Evolutionary conservation across 2,329 filamentous ascomycete species (phyloP).

Genomic region (Epichloe bromicola): DNA sequence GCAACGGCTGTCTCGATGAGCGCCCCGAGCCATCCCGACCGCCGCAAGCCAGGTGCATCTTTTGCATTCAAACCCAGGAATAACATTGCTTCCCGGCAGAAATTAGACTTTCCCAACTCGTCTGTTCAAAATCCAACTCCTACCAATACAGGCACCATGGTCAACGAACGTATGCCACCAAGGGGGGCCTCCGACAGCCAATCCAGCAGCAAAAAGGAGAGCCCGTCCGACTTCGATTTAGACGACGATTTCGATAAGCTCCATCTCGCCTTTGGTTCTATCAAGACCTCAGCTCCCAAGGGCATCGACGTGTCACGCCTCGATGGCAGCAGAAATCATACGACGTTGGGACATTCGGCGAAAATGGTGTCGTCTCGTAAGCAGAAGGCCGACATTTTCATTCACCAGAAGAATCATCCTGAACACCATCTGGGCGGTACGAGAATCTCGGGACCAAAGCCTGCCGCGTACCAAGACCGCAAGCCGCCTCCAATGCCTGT

Average conservation of each 20-base stretch:
- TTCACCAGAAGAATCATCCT: slow-evolving; percentile 39
- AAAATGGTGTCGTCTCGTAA: slow-evolving; percentile 38
- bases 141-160: slow-evolving; percentile 23
- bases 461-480: slow-evolving; percentile 33
- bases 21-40: slow-evolving; percentile 6
- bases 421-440: slow-evolving; percentile 41
- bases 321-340: slow-evolving; percentile 7
- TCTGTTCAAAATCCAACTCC: not conserved
- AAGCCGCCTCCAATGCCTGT: slow-evolving; percentile 32
- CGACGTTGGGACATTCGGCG: slow-evolving; percentile 25
- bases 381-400: slow-evolving; percentile 42
- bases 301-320: not conserved
- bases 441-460: slow-evolving; percentile 32
- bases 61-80: slow-evolving; percentile 20
- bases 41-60: slow-evolving; percentile 16
- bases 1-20: slow-evolving; percentile 9
- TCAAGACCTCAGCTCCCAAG: slow-evolving; percentile 13
- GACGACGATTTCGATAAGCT: slow-evolving; percentile 21
- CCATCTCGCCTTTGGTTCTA: slow-evolving; percentile 16
- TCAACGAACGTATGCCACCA: slow-evolving; percentile 32
- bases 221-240: slow-evolving; percentile 17
- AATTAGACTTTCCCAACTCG: slow-evolving; percentile 10
- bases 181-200: not conserved
- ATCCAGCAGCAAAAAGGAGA: slow-evolving; percentile 1
- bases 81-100: slow-evolving; percentile 14